Evolutionary conservation across 306 rosid species (phyloP).

Genomic region (Lathyrus aphaca): DNA sequence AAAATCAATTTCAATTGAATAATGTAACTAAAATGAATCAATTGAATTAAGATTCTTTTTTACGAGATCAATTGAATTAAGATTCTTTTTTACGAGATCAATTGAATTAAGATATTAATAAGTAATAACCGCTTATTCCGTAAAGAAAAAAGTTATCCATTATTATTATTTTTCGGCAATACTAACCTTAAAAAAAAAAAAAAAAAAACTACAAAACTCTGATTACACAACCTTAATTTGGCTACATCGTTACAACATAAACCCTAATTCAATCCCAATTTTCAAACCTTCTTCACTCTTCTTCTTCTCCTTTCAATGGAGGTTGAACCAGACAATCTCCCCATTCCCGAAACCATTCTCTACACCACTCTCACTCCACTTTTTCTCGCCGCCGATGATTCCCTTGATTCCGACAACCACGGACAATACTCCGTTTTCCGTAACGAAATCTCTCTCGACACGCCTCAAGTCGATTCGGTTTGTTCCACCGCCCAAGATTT

Average conservation of each 20-base stretch:
- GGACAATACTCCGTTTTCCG: constrained; percentile 69
- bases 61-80: too few species aligned
- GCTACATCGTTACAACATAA: constrained; percentile 11
- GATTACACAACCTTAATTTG: background rate
- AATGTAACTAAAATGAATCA: too few species aligned
- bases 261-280: constrained; percentile 36
- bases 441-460: constrained; percentile 64
- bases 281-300: background rate
- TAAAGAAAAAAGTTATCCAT: too few species aligned
- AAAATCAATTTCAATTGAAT: too few species aligned
- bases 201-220: too few species aligned
- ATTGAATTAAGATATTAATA: too few species aligned
- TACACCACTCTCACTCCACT: constrained; percentile 68
- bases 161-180: background rate
- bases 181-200: background rate
- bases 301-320: constrained; percentile 44
- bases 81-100: too few species aligned
- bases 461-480: constrained; percentile 42
- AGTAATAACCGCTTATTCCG: too few species aligned
- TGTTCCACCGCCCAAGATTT: constrained; percentile 54
- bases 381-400: constrained; percentile 35
- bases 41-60: too few species aligned
- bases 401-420: constrained; percentile 43
- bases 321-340: constrained; percentile 22
- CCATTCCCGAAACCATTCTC: constrained; percentile 40